These are phyloP conservation scores for Leucaena leucocephala DNA, from an alignment of 306 rosid species.

Conservation along the genomic window DNA sequence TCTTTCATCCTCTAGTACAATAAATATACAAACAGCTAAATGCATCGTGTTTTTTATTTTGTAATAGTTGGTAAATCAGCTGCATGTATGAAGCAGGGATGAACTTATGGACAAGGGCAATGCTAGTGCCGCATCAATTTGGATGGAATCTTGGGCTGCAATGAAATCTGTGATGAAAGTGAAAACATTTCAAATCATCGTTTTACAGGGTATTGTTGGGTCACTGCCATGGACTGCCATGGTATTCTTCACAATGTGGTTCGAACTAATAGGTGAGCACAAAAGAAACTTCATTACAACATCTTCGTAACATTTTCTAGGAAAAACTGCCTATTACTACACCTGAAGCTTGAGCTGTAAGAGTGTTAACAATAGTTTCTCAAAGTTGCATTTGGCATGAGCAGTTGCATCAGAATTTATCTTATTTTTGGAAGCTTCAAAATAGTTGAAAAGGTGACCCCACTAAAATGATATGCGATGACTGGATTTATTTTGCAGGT, in stretches of 20 bases:
- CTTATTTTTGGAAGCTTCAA: neutral
- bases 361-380: neutral
- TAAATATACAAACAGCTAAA: constrained; percentile 1
- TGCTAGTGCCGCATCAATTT: constrained; percentile 58
- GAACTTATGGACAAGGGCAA: constrained; percentile 49
- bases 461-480: constrained; percentile 1
- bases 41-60: constrained; percentile 21
- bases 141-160: constrained; percentile 80
- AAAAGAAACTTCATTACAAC: constrained; percentile 15
- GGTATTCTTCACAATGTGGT: constrained; percentile 99
- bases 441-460: neutral
- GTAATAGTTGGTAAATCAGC: constrained; percentile 31
- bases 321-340: neutral
- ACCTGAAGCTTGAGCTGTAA: neutral
- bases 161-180: constrained; percentile 80
- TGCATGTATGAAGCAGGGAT: constrained; percentile 51
- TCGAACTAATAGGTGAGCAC: constrained; percentile 81
- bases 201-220: constrained; percentile 87
- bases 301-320: neutral
- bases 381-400: neutral
- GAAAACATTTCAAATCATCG: constrained; percentile 84
- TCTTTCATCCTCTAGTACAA: neutral
- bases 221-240: constrained; percentile 60
- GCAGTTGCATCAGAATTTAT: no score
- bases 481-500: constrained; percentile 51